These are phyloP conservation scores for Pyricularia grisea DNA, from an alignment of 2,329 filamentous ascomycete species.

Conservation along the genomic window DNA sequence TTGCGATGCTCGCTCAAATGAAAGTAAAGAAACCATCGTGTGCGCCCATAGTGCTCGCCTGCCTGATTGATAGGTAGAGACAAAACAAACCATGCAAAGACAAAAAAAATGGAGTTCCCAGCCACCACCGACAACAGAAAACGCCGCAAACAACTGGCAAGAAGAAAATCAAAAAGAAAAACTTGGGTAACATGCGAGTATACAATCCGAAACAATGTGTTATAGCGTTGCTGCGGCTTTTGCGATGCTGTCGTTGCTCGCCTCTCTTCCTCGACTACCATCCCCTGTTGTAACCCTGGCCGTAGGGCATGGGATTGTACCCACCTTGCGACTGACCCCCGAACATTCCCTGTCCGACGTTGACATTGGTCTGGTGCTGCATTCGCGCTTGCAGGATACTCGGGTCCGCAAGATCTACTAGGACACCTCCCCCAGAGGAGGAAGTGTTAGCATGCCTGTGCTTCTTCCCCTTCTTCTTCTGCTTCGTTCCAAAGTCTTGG, in stretches of 20 bases:
- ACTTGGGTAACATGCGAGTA: neutral
- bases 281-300: slow-evolving; percentile 61
- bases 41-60: neutral
- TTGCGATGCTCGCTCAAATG: slow-evolving; percentile 15
- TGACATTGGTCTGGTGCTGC: slow-evolving; percentile 75
- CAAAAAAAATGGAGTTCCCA: slow-evolving; percentile 3
- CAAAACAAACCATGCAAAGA: slow-evolving; percentile 7
- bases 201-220: slow-evolving; percentile 1
- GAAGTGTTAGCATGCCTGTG: slow-evolving; percentile 99
- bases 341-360: slow-evolving; percentile 83
- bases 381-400: slow-evolving; percentile 98
- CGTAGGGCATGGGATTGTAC: slow-evolving; percentile 88
- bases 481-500: slow-evolving; percentile 89
- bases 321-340: slow-evolving; percentile 87
- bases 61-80: neutral
- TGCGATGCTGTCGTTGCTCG: slow-evolving; percentile 5
- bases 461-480: slow-evolving; percentile 99
- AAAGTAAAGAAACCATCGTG: slow-evolving; percentile 7
- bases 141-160: slow-evolving; percentile 2
- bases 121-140: slow-evolving; percentile 5
- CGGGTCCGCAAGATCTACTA: slow-evolving; percentile 99
- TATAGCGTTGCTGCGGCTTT: slow-evolving; percentile 1
- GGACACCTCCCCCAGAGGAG: slow-evolving; percentile 97
- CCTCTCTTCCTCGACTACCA: slow-evolving; percentile 27
- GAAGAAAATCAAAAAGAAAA: neutral